Percentiles rank a stretch among this genome's conserved stretches.
Evolutionary conservation across 129 eudicot genomes (phyloP).

Genomic region (Lonicera japonica): DNA sequence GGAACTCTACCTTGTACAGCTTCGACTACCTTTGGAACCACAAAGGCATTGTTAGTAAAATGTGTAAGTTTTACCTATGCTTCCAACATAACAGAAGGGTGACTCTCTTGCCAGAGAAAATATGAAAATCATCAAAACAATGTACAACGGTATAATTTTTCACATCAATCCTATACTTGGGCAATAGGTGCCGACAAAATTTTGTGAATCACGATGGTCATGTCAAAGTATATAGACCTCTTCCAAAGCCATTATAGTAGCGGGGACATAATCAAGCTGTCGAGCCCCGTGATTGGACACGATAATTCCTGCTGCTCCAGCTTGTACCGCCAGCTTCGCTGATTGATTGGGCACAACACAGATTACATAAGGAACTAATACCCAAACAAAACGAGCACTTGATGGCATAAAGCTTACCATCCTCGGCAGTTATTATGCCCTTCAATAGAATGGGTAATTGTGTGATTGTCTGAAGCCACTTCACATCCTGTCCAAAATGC

Average conservation of each 20-base stretch:
- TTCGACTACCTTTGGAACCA: conserved; percentile 44
- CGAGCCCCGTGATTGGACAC: conserved; percentile 57
- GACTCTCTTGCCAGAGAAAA: not conserved
- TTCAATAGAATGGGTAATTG: conserved; percentile 75
- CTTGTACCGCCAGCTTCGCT: conserved; percentile 37
- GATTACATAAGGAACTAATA: not conserved
- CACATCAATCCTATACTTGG: too few relatives aligned
- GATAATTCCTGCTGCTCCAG: conserved; percentile 44
- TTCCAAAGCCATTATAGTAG: conserved; percentile 50
- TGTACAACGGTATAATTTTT: too few relatives aligned
- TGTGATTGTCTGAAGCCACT: conserved; percentile 94
- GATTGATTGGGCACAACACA: not conserved
- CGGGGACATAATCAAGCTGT: conserved; percentile 45
- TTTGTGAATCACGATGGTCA: too few relatives aligned
- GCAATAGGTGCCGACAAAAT: too few relatives aligned
- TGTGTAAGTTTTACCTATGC: conserved; percentile 1
- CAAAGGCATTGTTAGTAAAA: too few relatives aligned
- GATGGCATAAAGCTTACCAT: conserved; percentile 38
- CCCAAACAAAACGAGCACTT: not conserved
- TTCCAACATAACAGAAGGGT: too few relatives aligned
- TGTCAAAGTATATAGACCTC: conserved; percentile 16
- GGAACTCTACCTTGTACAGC: conserved; percentile 64
- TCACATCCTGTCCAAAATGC: conserved; percentile 46
- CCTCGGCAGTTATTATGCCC: conserved; percentile 93
- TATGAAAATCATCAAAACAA: not conserved